Evolutionary conservation across 192 early-diverging fungal genomes (phyloP).

Genomic region (Rhizophagus clarus): DNA sequence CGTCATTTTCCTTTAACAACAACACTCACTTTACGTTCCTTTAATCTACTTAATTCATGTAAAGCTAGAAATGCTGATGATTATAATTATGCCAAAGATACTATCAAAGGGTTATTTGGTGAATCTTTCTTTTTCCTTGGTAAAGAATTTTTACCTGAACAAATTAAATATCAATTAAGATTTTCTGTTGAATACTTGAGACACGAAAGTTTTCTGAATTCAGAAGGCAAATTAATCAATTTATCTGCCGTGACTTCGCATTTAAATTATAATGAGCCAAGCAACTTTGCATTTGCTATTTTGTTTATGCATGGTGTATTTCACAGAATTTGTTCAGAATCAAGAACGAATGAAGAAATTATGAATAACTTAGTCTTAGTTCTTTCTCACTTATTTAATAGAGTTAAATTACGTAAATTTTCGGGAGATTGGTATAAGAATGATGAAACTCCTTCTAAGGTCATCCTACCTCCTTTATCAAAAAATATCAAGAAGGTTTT

Average conservation of each 20-base stretch:
- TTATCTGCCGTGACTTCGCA: slow-evolving; percentile 35
- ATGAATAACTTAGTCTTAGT: slow-evolving; percentile 16
- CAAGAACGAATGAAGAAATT: neutral
- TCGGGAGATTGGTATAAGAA: neutral
- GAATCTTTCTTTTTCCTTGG: slow-evolving; percentile 37
- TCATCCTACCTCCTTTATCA: slow-evolving; percentile 9
- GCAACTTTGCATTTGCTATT: slow-evolving; percentile 44
- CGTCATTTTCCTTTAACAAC: slow-evolving; percentile 48
- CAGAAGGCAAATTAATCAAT: slow-evolving; percentile 27
- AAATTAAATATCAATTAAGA: slow-evolving; percentile 45
- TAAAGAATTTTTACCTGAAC: slow-evolving; percentile 31
- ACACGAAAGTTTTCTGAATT: slow-evolving; percentile 34
- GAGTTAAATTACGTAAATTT: slow-evolving; percentile 6
- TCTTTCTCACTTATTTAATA: slow-evolving; percentile 24
- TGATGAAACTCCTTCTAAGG: slow-evolving; percentile 11
- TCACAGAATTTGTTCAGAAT: slow-evolving; percentile 23
- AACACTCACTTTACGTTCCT: slow-evolving; percentile 40
- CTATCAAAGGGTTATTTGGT: slow-evolving; percentile 33
- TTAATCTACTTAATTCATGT: slow-evolving; percentile 31
- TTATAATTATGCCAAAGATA: neutral
- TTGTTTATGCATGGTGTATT: slow-evolving; percentile 44
- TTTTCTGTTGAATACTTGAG: slow-evolving; percentile 49
- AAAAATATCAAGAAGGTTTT: neutral
- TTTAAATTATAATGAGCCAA: slow-evolving; percentile 40
- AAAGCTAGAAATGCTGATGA: neutral